A percentile compares a stretch with the other conserved stretches of the same genome.
Conservation (phyloP, 2,329 filamentous ascomycete genomes). For the Colletotrichum paranaense region DNA sequence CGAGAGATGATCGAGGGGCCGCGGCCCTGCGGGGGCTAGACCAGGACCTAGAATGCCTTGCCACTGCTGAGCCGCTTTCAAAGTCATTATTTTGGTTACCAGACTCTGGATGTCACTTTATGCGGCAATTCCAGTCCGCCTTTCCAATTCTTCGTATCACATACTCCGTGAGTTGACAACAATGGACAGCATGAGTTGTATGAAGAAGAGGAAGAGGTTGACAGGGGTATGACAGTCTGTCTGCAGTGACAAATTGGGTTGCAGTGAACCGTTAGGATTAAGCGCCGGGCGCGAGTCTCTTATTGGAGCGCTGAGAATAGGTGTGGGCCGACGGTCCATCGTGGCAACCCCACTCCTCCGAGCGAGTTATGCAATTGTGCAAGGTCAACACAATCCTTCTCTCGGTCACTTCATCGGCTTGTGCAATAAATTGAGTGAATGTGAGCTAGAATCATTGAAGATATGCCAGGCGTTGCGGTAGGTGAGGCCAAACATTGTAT, state of each 20-base stretch:
- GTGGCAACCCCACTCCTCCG: neutral
- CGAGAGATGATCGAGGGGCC: constrained; percentile 21
- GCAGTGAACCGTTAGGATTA: constrained; percentile 18
- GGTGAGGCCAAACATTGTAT: neutral
- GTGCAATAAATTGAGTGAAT: neutral
- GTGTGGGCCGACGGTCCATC: neutral
- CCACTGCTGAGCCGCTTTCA: constrained; percentile 1
- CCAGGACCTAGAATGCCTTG: constrained; percentile 4
- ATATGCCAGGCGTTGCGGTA: fast-evolving
- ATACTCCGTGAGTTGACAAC: neutral
- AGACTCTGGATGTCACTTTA: fast-evolving
- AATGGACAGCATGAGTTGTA: neutral
- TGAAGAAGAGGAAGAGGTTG: neutral
- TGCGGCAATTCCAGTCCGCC: neutral
- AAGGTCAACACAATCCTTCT: neutral
- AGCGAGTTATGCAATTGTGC: neutral
- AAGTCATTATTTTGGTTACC: neutral
- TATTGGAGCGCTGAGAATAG: constrained; percentile 3
- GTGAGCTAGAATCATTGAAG: neutral
- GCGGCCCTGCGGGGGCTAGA: constrained; percentile 21
- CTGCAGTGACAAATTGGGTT: neutral
- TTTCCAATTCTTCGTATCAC: neutral
- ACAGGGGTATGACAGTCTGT: neutral
- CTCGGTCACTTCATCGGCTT: neutral
- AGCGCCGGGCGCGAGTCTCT: neutral